Conservation (phyloP, 2,329 filamentous ascomycete genomes). For the Botrytis cinerea region DNA sequence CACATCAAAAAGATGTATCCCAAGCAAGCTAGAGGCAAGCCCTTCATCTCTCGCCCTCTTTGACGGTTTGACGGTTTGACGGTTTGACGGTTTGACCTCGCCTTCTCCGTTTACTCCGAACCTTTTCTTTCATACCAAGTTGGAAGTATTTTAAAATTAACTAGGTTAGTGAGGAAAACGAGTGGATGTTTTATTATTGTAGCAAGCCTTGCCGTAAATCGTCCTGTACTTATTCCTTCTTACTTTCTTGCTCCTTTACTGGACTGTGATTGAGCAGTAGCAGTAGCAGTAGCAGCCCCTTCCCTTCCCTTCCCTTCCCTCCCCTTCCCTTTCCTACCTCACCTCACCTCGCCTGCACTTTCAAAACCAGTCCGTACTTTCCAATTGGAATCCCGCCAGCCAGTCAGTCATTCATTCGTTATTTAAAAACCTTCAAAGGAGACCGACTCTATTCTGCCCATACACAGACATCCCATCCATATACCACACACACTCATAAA, state of each 20-base stretch:
- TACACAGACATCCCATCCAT: not conserved
- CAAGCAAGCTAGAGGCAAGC: not conserved
- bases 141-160: not conserved
- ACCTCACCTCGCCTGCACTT: not conserved
- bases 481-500: not conserved
- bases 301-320: not conserved
- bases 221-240: not conserved
- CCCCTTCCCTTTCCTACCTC: not conserved
- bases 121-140: not conserved
- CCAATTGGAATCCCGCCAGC: not conserved
- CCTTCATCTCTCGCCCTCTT: not conserved
- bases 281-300: not conserved
- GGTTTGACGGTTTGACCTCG: conserved; percentile 2
- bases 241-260: not conserved
- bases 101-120: conserved; percentile 7
- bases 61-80: conserved; percentile 12
- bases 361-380: not conserved
- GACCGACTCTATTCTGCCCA: not conserved
- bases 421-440: not conserved
- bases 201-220: not conserved
- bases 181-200: conserved; percentile 1
- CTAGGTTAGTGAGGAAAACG: conserved; percentile 5
- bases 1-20: not conserved
- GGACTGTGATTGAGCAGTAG: not conserved
- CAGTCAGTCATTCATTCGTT: not conserved